A percentile compares a stretch with the other conserved stretches of the same genome.
These are phyloP conservation scores for Symbiodinium pilosum DNA, from an alignment of 73 alveolate genomes.

Conservation along the genomic window DNA sequence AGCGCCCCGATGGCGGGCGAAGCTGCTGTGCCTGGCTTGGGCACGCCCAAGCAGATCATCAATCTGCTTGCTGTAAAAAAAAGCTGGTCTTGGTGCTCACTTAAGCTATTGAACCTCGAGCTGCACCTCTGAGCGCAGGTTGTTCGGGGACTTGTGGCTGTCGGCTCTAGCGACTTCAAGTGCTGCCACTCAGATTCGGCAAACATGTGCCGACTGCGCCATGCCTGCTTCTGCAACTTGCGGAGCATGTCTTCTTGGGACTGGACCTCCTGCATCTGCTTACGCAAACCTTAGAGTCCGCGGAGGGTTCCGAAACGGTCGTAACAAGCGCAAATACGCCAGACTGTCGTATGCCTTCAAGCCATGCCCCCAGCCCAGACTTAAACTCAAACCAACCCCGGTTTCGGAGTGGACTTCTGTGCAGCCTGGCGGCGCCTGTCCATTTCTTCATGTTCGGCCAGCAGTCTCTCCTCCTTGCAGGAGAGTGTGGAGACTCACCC, in stretches of 20 bases:
- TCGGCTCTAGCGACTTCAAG: too few relatives aligned
- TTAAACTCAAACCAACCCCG: background rate
- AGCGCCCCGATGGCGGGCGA: too few relatives aligned
- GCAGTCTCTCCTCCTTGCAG: conserved; percentile 22
- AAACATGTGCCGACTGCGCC: too few relatives aligned
- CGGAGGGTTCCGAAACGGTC: background rate
- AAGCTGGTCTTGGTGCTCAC: too few relatives aligned
- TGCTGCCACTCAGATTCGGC: too few relatives aligned
- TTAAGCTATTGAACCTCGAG: too few relatives aligned
- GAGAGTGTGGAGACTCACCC: too few relatives aligned
- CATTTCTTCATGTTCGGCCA: conserved; percentile 56
- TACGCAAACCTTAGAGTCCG: background rate
- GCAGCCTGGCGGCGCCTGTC: background rate
- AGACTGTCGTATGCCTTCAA: background rate
- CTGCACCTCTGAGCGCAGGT: too few relatives aligned
- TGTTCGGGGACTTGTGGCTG: too few relatives aligned
- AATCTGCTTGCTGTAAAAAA: too few relatives aligned
- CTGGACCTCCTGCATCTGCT: conserved; percentile 79
- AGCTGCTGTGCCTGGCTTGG: too few relatives aligned
- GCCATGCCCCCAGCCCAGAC: background rate
- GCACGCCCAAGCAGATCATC: too few relatives aligned
- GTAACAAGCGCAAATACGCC: background rate
- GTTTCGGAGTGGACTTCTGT: background rate
- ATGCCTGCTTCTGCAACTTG: conserved; percentile 70
- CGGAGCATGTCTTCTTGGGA: conserved; percentile 64